phyloP scores from a whole-genome alignment of 306 rosid genomes.

The Vigna nakashimae region DNA sequence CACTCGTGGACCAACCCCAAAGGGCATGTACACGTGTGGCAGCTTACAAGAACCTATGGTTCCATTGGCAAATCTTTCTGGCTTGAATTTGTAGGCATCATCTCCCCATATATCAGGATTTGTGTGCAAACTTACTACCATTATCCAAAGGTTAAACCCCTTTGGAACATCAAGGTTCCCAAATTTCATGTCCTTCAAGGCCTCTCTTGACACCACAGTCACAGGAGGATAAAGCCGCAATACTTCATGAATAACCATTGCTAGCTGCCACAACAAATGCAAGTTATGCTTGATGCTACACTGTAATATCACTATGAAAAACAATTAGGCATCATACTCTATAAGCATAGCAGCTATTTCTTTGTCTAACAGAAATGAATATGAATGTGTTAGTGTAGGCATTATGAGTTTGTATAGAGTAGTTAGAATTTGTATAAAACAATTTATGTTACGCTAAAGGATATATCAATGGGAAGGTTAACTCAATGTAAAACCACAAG shows the following conservation, averaged over 20 bases:
- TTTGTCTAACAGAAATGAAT: not conserved
- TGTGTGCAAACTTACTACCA: constrained; percentile 34
- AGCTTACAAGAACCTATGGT: constrained; percentile 40
- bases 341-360: not conserved
- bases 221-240: constrained; percentile 47
- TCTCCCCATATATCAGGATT: constrained; percentile 44
- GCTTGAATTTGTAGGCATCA: constrained; percentile 45
- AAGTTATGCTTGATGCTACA: not conserved
- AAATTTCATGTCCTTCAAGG: constrained; percentile 33
- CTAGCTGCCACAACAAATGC: constrained; percentile 34
- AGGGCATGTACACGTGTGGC: constrained; percentile 51
- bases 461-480: not conserved
- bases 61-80: constrained; percentile 52
- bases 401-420: not conserved
- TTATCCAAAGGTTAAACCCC: constrained; percentile 40
- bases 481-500: not conserved
- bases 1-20: constrained; percentile 50
- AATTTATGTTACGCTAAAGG: not conserved
- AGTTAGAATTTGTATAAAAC: no score
- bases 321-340: no score
- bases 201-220: constrained; percentile 35
- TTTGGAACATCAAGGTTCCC: constrained; percentile 42
- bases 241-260: constrained; percentile 48
- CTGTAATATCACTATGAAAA: not conserved
- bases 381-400: not conserved